These are phyloP conservation scores for Backusella australiensis DNA, from an alignment of 192 early-diverging fungal genomes.

Conservation along the genomic window DNA sequence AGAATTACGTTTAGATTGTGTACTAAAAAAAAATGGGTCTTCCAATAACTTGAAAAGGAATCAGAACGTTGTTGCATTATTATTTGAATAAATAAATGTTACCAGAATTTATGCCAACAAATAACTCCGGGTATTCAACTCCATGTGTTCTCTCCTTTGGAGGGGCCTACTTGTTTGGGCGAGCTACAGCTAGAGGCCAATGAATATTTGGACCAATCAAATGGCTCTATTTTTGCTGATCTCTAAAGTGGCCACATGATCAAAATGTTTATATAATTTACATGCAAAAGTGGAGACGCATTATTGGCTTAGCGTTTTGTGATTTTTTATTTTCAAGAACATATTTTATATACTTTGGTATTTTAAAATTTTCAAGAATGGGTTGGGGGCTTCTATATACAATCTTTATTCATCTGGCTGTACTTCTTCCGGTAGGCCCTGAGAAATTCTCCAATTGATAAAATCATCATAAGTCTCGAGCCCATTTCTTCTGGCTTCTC, in stretches of 20 bases:
- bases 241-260: neutral
- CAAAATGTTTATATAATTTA: neutral
- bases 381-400: neutral
- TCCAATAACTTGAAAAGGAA: neutral
- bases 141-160: neutral
- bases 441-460: slow-evolving; percentile 15
- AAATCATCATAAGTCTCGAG: slow-evolving; percentile 26
- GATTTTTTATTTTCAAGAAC: neutral
- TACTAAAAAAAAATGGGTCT: neutral
- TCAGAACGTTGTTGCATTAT: neutral
- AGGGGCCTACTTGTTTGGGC: neutral
- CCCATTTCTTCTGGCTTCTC: neutral
- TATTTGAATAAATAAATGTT: slow-evolving; percentile 2
- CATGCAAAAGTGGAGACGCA: neutral
- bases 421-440: slow-evolving; percentile 22
- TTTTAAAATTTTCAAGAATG: neutral
- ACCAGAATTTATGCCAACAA: slow-evolving; percentile 3
- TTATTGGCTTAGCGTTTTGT: neutral
- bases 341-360: neutral
- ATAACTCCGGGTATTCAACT: neutral
- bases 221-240: neutral
- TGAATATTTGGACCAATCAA: neutral
- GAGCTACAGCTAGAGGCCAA: neutral
- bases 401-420: neutral
- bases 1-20: neutral